Evolutionary conservation across 192 early-diverging fungal genomes (phyloP).

Genomic region (Backusella tarrabulga): DNA sequence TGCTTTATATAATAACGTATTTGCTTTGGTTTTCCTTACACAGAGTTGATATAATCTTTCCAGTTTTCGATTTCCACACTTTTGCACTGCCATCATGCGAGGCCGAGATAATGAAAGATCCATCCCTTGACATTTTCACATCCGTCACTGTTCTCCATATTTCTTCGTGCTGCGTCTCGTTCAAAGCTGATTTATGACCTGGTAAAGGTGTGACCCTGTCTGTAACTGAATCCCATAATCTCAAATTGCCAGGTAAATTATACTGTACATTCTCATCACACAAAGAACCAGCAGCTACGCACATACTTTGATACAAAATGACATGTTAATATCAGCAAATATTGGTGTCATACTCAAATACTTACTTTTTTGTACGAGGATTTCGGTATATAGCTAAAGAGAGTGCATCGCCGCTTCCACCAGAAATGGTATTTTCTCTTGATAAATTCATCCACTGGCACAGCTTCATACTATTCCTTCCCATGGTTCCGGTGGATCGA

Average conservation of each 20-base stretch:
- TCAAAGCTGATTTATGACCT: not conserved
- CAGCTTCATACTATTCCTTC: not conserved
- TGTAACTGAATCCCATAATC: conserved; percentile 1
- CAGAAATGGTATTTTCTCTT: not conserved
- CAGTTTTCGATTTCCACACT: conserved; percentile 4
- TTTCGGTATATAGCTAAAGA: conserved; percentile 9
- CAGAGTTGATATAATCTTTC: conserved; percentile 11
- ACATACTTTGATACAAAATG: not conserved
- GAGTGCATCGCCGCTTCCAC: conserved; percentile 27
- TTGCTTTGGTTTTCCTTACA: not conserved
- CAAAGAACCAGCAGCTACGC: conserved; percentile 11
- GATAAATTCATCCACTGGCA: conserved; percentile 3
- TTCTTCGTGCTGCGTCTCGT: not conserved
- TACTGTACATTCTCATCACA: conserved; percentile 21
- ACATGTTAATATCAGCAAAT: not conserved
- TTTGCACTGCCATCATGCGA: conserved; percentile 11
- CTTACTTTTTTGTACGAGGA: not conserved
- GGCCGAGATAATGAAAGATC: conserved; percentile 3
- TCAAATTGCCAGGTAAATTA: conserved; percentile 25
- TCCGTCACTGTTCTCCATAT: conserved; percentile 21
- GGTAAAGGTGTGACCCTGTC: not conserved
- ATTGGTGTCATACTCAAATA: not conserved
- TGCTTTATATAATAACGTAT: not conserved
- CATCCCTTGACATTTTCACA: conserved; percentile 12
- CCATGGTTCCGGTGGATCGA: not conserved